Base-by-base conservation (phyloP, 176 grass and related monocot genomes). In the Typha latifolia region DNA sequence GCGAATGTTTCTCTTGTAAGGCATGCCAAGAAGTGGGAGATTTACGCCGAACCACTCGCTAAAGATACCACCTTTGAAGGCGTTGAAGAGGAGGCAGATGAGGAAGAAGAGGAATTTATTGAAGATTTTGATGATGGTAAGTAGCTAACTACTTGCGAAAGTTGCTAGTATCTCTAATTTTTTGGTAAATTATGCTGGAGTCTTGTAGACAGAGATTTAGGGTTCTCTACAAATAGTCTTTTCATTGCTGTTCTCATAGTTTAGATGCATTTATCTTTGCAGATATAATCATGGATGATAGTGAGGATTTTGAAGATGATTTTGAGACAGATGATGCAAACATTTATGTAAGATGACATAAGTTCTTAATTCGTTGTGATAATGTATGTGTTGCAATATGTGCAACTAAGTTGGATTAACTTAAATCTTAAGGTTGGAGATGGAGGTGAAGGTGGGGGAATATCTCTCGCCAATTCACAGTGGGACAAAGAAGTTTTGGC, bases 401-500 rank as follows among this genome's bases (percentile, higher is more conserved):
- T 11, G 16, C 9, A 19, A 59, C 20, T 57, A 18, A 57, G 53
- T 57, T 57, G 53, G 7, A 57, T 16, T 4, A 14, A 11, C 5
- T 29, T 29, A 18, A 64, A 49, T 74, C 49, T 92, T 69, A 47
- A 93, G 94, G 85, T 49, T 75, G 94, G 94, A 67, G 94, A 97
- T 90, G 94, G 94, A 64, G 89, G 74, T 64, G 89, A 74, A 59
- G 94, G 94, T 67, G 88, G 94, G 52, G 94, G 94, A 62, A 78
- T 97, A 59, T 89, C 89, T 71, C 66, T 97, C 76, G 88, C 85
- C 72, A 81, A 77, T 32, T 73, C 69, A 72, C 84, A 73, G 79
- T 97, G 94, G 94, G 94, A 91, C 62, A 97, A 92, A 70, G 78
- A 87, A 80, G 82, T 82, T n/a, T 82, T 90, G 71, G 62, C 80